Percentiles rank a stretch among this genome's conserved stretches.
Evolutionary conservation across 75 land plant genomes (phyloP).

Genomic region (Pseudotsuga menziesii): DNA sequence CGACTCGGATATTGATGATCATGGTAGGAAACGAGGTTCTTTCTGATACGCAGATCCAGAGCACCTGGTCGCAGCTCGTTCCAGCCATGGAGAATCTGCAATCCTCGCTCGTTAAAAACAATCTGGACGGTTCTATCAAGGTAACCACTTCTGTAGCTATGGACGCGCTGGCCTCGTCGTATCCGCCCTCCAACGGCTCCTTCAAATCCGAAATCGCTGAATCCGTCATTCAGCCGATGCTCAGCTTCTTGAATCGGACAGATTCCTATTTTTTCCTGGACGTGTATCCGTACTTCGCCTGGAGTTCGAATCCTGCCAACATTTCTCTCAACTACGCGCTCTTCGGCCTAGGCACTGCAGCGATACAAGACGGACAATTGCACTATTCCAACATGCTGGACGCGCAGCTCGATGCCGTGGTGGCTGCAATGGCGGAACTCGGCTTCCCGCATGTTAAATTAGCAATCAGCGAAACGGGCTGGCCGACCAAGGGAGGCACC

Average conservation of each 20-base stretch:
- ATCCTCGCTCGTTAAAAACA: constrained; percentile 14
- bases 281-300: constrained; percentile 77
- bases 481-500: constrained; percentile 72
- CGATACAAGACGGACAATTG: constrained; percentile 28
- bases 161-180: constrained; percentile 30
- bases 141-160: constrained; percentile 36
- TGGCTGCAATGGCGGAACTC: constrained; percentile 56
- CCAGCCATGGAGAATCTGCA: constrained; percentile 44
- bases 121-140: constrained; percentile 14
- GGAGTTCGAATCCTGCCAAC: constrained; percentile 20
- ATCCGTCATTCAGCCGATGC: constrained; percentile 27
- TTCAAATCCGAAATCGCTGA: constrained; percentile 14
- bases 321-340: constrained; percentile 47
- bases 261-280: constrained; percentile 57
- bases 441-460: constrained; percentile 61
- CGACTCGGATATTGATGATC: constrained; percentile 39
- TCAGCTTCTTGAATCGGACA: constrained; percentile 46
- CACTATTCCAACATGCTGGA: constrained; percentile 75
- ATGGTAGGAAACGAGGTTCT: constrained; percentile 77
- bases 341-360: constrained; percentile 35
- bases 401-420: constrained; percentile 82
- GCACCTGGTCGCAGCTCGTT: constrained; percentile 11
- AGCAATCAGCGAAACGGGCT: constrained; percentile 77
- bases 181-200: constrained; percentile 28
- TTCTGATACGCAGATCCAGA: constrained; percentile 10